phyloP scores from a whole-genome alignment of 2,329 filamentous ascomycete species.

The Chrysoporthe cubensis region DNA sequence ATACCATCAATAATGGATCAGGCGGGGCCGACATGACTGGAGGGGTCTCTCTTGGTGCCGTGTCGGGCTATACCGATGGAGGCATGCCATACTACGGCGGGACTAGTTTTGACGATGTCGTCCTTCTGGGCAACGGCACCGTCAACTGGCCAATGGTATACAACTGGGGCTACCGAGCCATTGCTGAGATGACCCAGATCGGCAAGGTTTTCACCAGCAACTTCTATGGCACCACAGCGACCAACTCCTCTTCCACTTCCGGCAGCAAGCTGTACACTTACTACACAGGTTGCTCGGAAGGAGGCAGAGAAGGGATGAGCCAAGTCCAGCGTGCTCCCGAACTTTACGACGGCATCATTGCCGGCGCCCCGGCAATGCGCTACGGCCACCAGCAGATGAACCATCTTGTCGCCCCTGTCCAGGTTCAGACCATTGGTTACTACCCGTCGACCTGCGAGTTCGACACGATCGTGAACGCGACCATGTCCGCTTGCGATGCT shows the following conservation, averaged over 20 bases:
- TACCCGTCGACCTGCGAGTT: constrained; percentile 45
- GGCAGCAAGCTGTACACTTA: constrained; percentile 41
- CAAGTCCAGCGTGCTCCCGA: constrained; percentile 52
- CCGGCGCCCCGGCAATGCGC: constrained; percentile 44
- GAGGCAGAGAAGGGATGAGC: constrained; percentile 56
- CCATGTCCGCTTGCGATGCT: constrained; percentile 52
- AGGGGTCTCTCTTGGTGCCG: background rate
- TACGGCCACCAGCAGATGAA: constrained; percentile 49
- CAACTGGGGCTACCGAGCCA: background rate
- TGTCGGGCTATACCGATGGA: background rate
- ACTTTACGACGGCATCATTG: constrained; percentile 56
- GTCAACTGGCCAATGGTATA: background rate
- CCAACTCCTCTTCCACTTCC: background rate
- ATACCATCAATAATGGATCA: background rate
- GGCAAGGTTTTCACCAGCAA: background rate
- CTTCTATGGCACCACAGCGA: background rate
- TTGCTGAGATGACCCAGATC: background rate
- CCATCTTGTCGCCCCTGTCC: constrained; percentile 38
- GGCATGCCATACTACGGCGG: background rate
- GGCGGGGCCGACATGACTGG: background rate
- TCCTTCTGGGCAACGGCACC: background rate
- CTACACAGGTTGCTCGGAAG: constrained; percentile 57
- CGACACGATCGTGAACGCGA: constrained; percentile 53
- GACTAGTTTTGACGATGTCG: background rate
- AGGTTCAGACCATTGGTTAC: constrained; percentile 41